Evolutionary conservation across 495 filamentous ascomycete species (phyloP), one percentile per base, ranked within the genome.

Genomic region (Hyphodiscus hymeniophilus): DNA sequence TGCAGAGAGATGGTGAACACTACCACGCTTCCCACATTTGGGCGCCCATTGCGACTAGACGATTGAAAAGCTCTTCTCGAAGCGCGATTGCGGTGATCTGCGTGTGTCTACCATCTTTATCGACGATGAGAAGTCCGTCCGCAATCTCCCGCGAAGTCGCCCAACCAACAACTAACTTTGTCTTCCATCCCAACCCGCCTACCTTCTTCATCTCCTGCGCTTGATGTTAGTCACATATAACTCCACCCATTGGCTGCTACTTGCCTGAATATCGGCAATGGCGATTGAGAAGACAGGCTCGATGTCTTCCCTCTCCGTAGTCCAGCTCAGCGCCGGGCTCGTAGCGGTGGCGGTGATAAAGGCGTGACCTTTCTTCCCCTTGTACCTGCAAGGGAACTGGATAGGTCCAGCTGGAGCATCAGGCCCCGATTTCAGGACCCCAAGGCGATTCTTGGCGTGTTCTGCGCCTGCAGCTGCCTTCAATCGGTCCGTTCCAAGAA

Each of bases 1-100:
- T n/a, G n/a, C n/a, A n/a, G n/a, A n/a, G n/a, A n/a, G n/a, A n/a
- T n/a, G n/a, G n/a, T n/a, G 26, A 28, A 10, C 26, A 35, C 73
- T 59, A 95, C 75, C 79, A 86, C 55, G 76, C 77, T 70, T 89
- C 85, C 89, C 88, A 94, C 68, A 87, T 87, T 75, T 95, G 87
- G 36, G 75, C 78, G 23, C 85, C 87, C 57, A 94, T 85, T 2
- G 87, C 82, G 44, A 92, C 64, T 49, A 95, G 56, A 17, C 89
- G 76, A 67, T 95, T 94, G 58, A 94, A 94, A 45, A 95, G 58
- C 68, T 92, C 83, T 60, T 94, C 85, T 40, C 89, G 60, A 62
- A 84, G 60, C 52, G 73, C 74, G 63, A 91, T 73, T 3, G 87
- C 87, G 15, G 84, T 94, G 1, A 95, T 45, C 46, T 74, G 74